These are phyloP conservation scores for Pyrenopolyporus hunteri DNA, from an alignment of 495 filamentous ascomycete genomes.

Conservation along the genomic window DNA sequence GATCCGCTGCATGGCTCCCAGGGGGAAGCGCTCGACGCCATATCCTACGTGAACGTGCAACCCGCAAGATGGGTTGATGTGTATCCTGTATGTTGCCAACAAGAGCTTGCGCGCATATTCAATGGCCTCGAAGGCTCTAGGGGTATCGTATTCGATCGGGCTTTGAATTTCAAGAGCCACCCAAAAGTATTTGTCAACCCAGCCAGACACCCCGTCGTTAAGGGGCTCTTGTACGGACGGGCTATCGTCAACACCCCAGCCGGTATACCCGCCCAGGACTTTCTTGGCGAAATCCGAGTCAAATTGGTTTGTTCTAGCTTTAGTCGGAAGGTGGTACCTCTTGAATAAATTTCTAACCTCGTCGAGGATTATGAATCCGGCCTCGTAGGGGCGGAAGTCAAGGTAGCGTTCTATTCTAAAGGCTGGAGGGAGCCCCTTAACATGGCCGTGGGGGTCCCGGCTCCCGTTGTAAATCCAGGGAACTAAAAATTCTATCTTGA, in stretches of 20 bases:
- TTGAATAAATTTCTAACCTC: background rate
- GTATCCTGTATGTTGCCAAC: conserved; percentile 22
- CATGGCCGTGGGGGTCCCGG: background rate
- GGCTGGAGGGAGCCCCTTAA: conserved; percentile 18
- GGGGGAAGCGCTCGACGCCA: conserved; percentile 28
- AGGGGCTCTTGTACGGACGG: background rate
- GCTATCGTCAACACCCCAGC: conserved; percentile 9
- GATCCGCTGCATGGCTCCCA: conserved; percentile 39
- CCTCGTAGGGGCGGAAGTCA: no score
- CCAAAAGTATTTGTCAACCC: conserved; percentile 4
- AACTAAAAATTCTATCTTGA: conserved; percentile 43
- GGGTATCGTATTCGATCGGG: conserved; percentile 3
- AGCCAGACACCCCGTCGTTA: background rate
- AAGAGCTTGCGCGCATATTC: conserved; percentile 22
- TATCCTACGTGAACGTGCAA: conserved; percentile 51
- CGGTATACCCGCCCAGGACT: background rate
- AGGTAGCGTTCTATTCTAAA: background rate
- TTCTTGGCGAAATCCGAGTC: background rate
- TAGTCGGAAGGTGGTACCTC: background rate
- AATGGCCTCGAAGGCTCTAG: conserved; percentile 4
- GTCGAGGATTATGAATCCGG: background rate
- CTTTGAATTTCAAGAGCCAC: conserved; percentile 14
- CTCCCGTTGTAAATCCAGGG: conserved; percentile 1
- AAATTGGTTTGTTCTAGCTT: background rate
- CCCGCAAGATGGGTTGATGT: conserved; percentile 40